Evolutionary conservation across 2,329 filamentous ascomycete genomes (phyloP).

Genomic region (Stemphylium vesicarium): DNA sequence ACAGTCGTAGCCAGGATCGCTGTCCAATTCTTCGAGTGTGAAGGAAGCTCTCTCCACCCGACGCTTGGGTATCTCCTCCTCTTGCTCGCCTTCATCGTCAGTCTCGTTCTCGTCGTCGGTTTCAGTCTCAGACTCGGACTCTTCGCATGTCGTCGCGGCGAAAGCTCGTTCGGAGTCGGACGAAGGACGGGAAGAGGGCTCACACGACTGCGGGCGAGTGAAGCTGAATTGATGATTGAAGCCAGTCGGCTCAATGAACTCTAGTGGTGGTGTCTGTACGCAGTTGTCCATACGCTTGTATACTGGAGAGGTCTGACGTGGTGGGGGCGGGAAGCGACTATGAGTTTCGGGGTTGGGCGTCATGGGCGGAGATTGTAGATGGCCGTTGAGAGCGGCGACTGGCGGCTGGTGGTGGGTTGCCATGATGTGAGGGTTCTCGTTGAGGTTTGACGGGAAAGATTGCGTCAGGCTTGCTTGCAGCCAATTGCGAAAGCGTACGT

Average conservation of each 20-base stretch:
- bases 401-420: constrained; percentile 40
- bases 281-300: constrained; percentile 44
- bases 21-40: constrained; percentile 53
- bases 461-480: constrained; percentile 38
- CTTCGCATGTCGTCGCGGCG: constrained; percentile 39
- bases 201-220: constrained; percentile 43
- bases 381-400: constrained; percentile 38
- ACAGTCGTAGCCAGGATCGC: constrained; percentile 48
- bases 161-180: constrained; percentile 45
- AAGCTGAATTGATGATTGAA: constrained; percentile 46
- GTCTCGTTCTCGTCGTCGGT: constrained; percentile 28
- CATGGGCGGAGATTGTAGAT: constrained; percentile 47
- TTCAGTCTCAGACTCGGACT: constrained; percentile 36
- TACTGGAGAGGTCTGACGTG: constrained; percentile 42
- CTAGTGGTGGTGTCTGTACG: constrained; percentile 46
- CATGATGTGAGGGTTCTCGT: constrained; percentile 36
- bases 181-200: constrained; percentile 47
- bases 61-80: constrained; percentile 32
- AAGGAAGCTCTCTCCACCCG: constrained; percentile 44
- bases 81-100: constrained; percentile 38
- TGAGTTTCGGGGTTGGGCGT: constrained; percentile 40
- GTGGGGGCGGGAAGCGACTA: constrained; percentile 36
- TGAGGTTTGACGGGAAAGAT: constrained; percentile 34
- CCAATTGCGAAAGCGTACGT: constrained; percentile 41
- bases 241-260: constrained; percentile 47